Conservation (phyloP, 495 filamentous ascomycete species). For the Penicillium bialowiezense region DNA sequence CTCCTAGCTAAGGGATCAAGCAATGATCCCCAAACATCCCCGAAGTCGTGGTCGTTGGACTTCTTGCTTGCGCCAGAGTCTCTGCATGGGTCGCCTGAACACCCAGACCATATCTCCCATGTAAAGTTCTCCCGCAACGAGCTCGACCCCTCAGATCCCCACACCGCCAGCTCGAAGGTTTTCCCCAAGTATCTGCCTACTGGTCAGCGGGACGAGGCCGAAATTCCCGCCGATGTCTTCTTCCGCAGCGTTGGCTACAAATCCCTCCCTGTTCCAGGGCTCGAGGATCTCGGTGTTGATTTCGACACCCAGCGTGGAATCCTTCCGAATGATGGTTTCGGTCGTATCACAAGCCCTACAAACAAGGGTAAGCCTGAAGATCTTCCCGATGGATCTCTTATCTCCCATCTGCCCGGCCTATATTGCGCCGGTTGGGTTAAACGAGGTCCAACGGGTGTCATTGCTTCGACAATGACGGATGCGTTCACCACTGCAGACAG, state of each 20-base stretch:
- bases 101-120: constrained; percentile 48
- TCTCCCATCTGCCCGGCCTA: constrained; percentile 65
- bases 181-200: constrained; percentile 33
- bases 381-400: constrained; percentile 35
- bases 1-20: constrained; percentile 71
- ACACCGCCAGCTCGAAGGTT: constrained; percentile 42
- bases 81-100: constrained; percentile 54
- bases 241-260: constrained; percentile 95
- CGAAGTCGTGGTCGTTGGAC: constrained; percentile 77
- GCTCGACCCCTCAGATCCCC: constrained; percentile 44
- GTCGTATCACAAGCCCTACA: constrained; percentile 57
- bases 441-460: constrained; percentile 89
- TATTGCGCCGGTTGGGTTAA: constrained; percentile 98
- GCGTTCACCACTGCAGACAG: constrained; percentile 86
- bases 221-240: constrained; percentile 59
- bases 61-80: constrained; percentile 74
- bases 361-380: constrained; percentile 19
- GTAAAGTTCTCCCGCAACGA: constrained; percentile 67
- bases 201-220: constrained; percentile 48
- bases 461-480: constrained; percentile 94
- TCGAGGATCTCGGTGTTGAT: constrained; percentile 70
- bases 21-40: constrained; percentile 39
- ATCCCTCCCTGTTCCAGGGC: constrained; percentile 70
- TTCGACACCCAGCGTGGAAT: constrained; percentile 73
- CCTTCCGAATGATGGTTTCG: constrained; percentile 80